Percentiles rank a stretch among this genome's conserved stretches.
These are phyloP conservation scores for Exophiala xenobiotica DNA, from an alignment of 2,329 filamentous ascomycete genomes.

Conservation along the genomic window DNA sequence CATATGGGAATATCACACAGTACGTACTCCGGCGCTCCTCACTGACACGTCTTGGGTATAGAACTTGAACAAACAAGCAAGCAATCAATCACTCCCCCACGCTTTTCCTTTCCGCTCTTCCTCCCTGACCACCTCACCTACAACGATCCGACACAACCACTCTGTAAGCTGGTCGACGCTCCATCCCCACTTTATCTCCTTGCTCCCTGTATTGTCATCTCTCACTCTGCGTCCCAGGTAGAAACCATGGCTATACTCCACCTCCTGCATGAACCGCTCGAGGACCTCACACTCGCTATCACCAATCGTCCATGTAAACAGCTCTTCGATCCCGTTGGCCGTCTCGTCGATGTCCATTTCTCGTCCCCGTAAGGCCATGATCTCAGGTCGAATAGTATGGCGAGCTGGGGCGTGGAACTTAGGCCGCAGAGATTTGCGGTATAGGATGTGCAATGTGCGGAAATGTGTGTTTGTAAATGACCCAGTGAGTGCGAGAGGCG, in stretches of 20 bases:
- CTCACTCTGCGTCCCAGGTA: conserved; percentile 4
- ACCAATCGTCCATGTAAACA: conserved; percentile 25
- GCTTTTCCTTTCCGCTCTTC: conserved; percentile 40
- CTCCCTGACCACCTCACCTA: conserved; percentile 47
- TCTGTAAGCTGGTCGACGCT: conserved; percentile 45
- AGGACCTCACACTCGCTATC: conserved; percentile 25
- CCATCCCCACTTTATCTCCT: conserved; percentile 42
- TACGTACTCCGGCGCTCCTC: too few relatives aligned
- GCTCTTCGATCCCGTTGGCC: conserved; percentile 16
- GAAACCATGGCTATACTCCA: conserved; percentile 22
- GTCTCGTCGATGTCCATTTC: conserved; percentile 65
- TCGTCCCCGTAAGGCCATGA: conserved; percentile 34
- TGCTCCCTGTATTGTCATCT: conserved; percentile 5
- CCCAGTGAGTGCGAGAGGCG: conserved; percentile 20
- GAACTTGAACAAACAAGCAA: too few relatives aligned
- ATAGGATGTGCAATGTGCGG: conserved; percentile 30
- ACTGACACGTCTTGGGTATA: too few relatives aligned
- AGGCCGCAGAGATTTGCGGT: conserved; percentile 29
- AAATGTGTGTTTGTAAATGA: conserved; percentile 31
- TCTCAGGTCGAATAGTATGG: conserved; percentile 18
- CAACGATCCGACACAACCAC: conserved; percentile 47
- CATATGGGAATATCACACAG: too few relatives aligned
- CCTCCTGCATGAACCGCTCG: conserved; percentile 33
- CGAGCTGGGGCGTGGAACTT: conserved; percentile 26
- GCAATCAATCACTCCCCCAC: too few relatives aligned